Evolutionary conservation across 176 grass and related monocot species (phyloP).

Genomic region (Typha latifolia): DNA sequence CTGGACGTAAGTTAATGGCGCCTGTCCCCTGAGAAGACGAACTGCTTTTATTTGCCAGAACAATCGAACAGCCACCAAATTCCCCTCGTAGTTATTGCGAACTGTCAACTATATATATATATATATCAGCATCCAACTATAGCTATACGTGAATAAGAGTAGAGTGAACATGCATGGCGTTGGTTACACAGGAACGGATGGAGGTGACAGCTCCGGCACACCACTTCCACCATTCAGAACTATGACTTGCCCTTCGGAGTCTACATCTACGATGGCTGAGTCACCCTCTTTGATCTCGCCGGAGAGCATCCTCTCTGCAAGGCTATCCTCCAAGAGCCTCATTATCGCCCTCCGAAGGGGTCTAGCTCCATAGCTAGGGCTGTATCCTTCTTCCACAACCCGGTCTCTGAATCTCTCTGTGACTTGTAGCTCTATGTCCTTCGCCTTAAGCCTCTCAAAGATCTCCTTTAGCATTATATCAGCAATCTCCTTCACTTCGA

Average conservation of each 20-base stretch:
- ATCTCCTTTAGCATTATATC: constrained; percentile 98
- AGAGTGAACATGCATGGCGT: not conserved
- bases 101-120: no score
- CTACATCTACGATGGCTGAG: constrained; percentile 82
- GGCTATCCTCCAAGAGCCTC: constrained; percentile 86
- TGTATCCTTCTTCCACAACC: constrained; percentile 90
- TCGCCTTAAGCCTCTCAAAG: constrained; percentile 81
- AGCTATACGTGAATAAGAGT: no score
- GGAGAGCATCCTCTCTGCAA: constrained; percentile 82
- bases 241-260: constrained; percentile 81
- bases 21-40: no score
- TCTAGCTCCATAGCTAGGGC: constrained; percentile 87
- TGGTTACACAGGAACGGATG: not conserved
- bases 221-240: constrained; percentile 61
- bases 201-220: constrained; percentile 33
- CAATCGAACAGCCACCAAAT: no score
- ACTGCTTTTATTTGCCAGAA: no score
- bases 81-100: no score
- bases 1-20: no score
- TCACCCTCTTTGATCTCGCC: constrained; percentile 92
- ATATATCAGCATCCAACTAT: no score
- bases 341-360: constrained; percentile 88
- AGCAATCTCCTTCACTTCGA: constrained; percentile 97
- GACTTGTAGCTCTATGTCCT: constrained; percentile 81
- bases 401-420: constrained; percentile 87